A percentile compares a stretch with the other conserved stretches of the same genome.
phyloP scores from a whole-genome alignment of 2,329 filamentous ascomycete genomes.

The Leptographium procerum region DNA sequence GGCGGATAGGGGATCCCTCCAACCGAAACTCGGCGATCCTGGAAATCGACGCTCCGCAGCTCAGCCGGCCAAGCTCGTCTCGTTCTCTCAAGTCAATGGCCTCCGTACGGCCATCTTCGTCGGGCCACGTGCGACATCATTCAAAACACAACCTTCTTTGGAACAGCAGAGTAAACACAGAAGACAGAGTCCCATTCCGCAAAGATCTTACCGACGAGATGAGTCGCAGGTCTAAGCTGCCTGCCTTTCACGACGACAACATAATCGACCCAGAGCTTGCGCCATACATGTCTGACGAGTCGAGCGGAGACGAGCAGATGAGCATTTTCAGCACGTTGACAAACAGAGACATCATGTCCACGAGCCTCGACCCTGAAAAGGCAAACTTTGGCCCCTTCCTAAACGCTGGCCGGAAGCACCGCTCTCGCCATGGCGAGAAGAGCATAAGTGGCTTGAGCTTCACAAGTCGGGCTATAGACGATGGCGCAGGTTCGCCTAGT shows the following conservation, averaged over 20 bases:
- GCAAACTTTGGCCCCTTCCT: slow-evolving; percentile 61
- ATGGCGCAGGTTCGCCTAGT: slow-evolving; percentile 43
- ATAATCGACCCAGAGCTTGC: slow-evolving; percentile 96
- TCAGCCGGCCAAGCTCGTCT: slow-evolving; percentile 87
- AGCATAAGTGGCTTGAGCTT: slow-evolving; percentile 61
- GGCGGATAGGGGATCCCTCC: slow-evolving; percentile 54
- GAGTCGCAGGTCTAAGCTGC: slow-evolving; percentile 54
- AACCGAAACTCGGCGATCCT: slow-evolving; percentile 80
- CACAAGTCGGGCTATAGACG: slow-evolving; percentile 57
- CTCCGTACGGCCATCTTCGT: slow-evolving; percentile 61
- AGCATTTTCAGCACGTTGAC: slow-evolving; percentile 70
- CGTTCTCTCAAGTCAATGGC: slow-evolving; percentile 71
- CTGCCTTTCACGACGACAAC: slow-evolving; percentile 96
- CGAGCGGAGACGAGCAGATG: slow-evolving; percentile 84
- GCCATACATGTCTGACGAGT: slow-evolving; percentile 91
- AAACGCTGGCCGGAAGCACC: slow-evolving; percentile 62
- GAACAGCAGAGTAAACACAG: slow-evolving; percentile 57
- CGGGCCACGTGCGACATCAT: slow-evolving; percentile 70
- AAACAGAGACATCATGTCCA: slow-evolving; percentile 50
- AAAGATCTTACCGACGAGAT: slow-evolving; percentile 57
- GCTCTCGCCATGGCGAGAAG: slow-evolving; percentile 60
- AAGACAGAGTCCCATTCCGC: slow-evolving; percentile 82
- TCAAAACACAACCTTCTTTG: slow-evolving; percentile 78
- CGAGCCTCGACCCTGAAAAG: slow-evolving; percentile 64
- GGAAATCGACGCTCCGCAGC: slow-evolving; percentile 74